These are phyloP conservation scores for Neoarthrinium moseri DNA, from an alignment of 2,329 filamentous ascomycete species.

Conservation along the genomic window DNA sequence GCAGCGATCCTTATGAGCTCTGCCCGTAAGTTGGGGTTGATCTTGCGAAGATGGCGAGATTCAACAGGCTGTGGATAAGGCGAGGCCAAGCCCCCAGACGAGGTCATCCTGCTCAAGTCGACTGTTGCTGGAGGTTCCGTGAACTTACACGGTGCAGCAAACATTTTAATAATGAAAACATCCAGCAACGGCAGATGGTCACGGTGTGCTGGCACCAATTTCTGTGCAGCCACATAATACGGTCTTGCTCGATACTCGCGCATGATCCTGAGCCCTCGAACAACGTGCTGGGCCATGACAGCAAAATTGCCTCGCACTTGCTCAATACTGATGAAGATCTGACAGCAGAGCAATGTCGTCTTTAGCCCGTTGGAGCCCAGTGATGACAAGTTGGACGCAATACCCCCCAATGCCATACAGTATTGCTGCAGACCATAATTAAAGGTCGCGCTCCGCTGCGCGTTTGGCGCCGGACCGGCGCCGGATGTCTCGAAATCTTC, in stretches of 20 bases:
- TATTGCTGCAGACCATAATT: slow-evolving; percentile 41
- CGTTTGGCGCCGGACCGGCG: slow-evolving; percentile 20
- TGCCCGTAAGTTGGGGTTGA: slow-evolving; percentile 35
- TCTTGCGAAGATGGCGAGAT: slow-evolving; percentile 23
- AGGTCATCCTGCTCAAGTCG: slow-evolving; percentile 10
- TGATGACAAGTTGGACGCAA: slow-evolving; percentile 36
- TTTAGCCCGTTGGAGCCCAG: slow-evolving; percentile 27
- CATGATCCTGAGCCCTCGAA: slow-evolving; percentile 43
- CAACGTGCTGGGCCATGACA: slow-evolving; percentile 41
- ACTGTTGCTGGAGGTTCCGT: slow-evolving; percentile 25
- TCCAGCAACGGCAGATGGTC: slow-evolving; percentile 36
- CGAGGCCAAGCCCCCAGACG: slow-evolving; percentile 16
- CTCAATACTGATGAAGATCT: slow-evolving; percentile 46
- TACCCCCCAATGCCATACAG: slow-evolving; percentile 35
- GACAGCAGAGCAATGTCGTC: slow-evolving; percentile 43
- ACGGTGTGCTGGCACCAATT: slow-evolving; percentile 30
- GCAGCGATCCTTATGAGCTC: slow-evolving; percentile 31
- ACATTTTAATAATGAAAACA: slow-evolving; percentile 40
- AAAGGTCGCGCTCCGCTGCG: slow-evolving; percentile 28
- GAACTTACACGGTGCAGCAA: slow-evolving; percentile 40
- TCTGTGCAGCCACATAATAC: slow-evolving; percentile 17
- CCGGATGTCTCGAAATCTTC: slow-evolving; percentile 34
- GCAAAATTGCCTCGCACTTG: slow-evolving; percentile 38
- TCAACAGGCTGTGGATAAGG: slow-evolving; percentile 20
- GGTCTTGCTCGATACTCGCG: slow-evolving; percentile 38